Percentiles rank a stretch among this genome's conserved stretches.
Evolutionary conservation across 2,329 filamentous ascomycete genomes (phyloP).

Genomic region (Grosmannia penicillata): DNA sequence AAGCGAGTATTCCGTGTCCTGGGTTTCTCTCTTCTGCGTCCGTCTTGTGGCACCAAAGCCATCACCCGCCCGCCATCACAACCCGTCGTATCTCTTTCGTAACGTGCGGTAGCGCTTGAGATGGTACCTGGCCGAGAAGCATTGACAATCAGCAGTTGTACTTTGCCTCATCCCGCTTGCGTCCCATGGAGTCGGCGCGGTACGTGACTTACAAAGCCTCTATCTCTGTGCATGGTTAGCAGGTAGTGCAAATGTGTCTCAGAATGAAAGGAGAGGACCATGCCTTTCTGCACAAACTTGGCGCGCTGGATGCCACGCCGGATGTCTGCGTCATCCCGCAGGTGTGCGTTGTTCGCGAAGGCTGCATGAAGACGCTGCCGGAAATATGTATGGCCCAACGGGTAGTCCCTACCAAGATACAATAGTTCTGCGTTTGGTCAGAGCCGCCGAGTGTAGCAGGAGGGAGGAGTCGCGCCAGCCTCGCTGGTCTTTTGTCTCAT

Average conservation of each 20-base stretch:
- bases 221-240: conserved; percentile 47
- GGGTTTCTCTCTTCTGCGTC: background rate
- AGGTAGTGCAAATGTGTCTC: background rate
- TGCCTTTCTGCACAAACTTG: conserved; percentile 84
- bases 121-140: conserved; percentile 55
- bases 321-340: conserved; percentile 64
- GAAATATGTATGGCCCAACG: conserved; percentile 70
- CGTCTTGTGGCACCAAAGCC: background rate
- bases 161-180: background rate
- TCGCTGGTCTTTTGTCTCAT: too few relatives aligned
- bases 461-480: too few relatives aligned
- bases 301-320: conserved; percentile 59
- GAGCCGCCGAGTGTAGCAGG: too few relatives aligned
- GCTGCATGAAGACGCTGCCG: conserved; percentile 68
- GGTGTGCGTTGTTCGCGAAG: conserved; percentile 58
- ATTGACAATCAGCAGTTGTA: conserved; percentile 4
- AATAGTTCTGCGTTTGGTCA: conserved; percentile 58
- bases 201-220: conserved; percentile 65
- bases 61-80: conserved; percentile 8
- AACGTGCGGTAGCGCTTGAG: conserved; percentile 80
- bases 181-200: background rate
- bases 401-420: conserved; percentile 73
- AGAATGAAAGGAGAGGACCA: too few relatives aligned
- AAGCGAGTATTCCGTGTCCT: background rate
- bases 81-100: conserved; percentile 59